These are phyloP conservation scores for Naumovozyma baii DNA, from an alignment of 805 yeast genomes.

Conservation along the genomic window DNA sequence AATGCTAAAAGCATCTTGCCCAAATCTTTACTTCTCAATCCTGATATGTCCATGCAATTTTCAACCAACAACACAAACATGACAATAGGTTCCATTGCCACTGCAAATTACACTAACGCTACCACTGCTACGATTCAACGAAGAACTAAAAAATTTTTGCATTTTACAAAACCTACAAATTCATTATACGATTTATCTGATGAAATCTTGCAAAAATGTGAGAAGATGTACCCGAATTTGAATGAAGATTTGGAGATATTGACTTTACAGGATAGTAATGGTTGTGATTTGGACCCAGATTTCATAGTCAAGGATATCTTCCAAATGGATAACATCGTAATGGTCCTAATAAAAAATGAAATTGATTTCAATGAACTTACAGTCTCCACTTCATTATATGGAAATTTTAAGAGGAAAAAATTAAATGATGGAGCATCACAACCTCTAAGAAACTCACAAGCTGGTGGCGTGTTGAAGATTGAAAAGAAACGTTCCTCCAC, in stretches of 20 bases:
- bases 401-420: conserved; percentile 16
- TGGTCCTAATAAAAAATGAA: conserved; percentile 37
- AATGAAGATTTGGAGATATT: conserved; percentile 45
- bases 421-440: conserved; percentile 15
- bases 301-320: conserved; percentile 58
- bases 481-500: conserved; percentile 17
- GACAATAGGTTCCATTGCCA: conserved; percentile 6
- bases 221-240: conserved; percentile 51
- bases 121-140: no score
- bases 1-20: conserved; percentile 3
- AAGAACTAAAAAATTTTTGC: conserved; percentile 47
- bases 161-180: conserved; percentile 43
- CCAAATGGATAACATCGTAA: conserved; percentile 37
- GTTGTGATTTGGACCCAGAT: conserved; percentile 76
- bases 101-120: conserved; percentile 7
- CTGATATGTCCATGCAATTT: conserved; percentile 6
- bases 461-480: conserved; percentile 13
- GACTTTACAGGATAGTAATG: conserved; percentile 56
- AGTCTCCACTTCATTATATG: conserved; percentile 19
- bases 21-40: conserved; percentile 3
- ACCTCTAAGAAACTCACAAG: conserved; percentile 2
- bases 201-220: conserved; percentile 47
- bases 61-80: conserved; percentile 1
- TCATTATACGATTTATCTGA: conserved; percentile 40
- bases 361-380: conserved; percentile 23